Percentiles rank a stretch among this genome's conserved stretches.
phyloP scores from a whole-genome alignment of 208 protist species.

The Crithidia fasciculata region DNA sequence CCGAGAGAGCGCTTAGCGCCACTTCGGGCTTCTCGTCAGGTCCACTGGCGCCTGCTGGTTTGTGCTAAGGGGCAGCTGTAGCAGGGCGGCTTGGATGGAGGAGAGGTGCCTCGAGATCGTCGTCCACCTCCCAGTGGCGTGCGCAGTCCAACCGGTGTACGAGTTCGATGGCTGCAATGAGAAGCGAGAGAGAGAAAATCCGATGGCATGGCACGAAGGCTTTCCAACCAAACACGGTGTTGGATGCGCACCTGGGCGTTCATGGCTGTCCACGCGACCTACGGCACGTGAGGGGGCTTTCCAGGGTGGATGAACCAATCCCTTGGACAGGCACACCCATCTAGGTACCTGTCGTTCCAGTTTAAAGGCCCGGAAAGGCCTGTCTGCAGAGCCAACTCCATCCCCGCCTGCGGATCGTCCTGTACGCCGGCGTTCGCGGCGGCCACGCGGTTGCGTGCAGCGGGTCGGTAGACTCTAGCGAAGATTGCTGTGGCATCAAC shows the following conservation, averaged over 20 bases:
- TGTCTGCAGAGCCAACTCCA: not conserved
- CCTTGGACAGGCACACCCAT: slow-evolving; percentile 4
- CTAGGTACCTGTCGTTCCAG: not conserved
- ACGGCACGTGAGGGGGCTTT: slow-evolving; percentile 3
- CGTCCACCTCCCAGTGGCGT: slow-evolving; percentile 3
- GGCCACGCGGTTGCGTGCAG: not conserved
- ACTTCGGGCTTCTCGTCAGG: not conserved
- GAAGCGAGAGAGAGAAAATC: not conserved
- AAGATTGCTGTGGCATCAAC: not conserved
- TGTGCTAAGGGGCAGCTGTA: not conserved
- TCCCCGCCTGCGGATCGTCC: not conserved
- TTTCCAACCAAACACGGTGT: not conserved
- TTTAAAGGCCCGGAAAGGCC: not conserved
- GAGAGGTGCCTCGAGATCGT: not conserved
- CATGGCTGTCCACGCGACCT: not conserved
- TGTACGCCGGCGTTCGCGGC: not conserved
- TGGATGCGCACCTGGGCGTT: not conserved
- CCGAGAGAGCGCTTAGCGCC: not conserved
- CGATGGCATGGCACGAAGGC: not conserved
- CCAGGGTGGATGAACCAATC: slow-evolving; percentile 9
- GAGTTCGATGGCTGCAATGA: not conserved
- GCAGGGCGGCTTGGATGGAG: slow-evolving; percentile 3
- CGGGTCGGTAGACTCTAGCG: not conserved
- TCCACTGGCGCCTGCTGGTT: not conserved
- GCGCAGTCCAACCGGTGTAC: not conserved